These are phyloP conservation scores for Phytopythium helicoides DNA, from an alignment of 352 stramenopile species.

Conservation along the genomic window DNA sequence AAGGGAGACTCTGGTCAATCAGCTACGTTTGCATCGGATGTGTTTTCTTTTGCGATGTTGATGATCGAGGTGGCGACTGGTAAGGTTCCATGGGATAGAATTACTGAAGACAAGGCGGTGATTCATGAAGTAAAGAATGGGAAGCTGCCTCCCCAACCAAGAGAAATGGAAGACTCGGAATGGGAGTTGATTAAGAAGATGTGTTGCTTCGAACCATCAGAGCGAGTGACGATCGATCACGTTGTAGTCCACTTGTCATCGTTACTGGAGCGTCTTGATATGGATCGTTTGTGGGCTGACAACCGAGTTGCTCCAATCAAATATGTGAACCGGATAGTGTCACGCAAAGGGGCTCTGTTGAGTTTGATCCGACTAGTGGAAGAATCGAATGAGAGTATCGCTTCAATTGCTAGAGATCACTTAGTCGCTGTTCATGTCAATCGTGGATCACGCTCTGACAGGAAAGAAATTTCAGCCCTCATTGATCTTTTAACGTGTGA, in stretches of 20 bases:
- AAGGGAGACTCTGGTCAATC: too few relatives aligned
- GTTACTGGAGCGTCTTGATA: background rate
- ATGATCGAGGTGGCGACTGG: too few relatives aligned
- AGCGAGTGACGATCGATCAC: conserved; percentile 15
- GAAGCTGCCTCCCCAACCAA: too few relatives aligned
- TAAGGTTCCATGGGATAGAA: too few relatives aligned
- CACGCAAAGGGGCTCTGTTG: background rate
- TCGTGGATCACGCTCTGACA: background rate
- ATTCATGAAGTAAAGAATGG: too few relatives aligned
- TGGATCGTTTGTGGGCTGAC: background rate
- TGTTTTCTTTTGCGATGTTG: too few relatives aligned
- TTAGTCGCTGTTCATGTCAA: background rate
- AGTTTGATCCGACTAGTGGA: background rate
- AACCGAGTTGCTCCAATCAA: background rate
- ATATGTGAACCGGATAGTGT: background rate
- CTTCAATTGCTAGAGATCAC: background rate
- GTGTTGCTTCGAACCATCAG: conserved; percentile 19
- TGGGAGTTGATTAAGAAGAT: too few relatives aligned
- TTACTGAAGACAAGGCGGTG: too few relatives aligned
- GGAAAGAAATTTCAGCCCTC: background rate
- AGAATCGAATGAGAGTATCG: background rate
- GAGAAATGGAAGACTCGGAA: too few relatives aligned
- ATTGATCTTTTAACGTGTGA: background rate
- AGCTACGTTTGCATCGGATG: too few relatives aligned
- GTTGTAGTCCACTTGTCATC: conserved; percentile 10